Evolutionary conservation across 2,329 filamentous ascomycete genomes (phyloP), one percentile per base, ranked within the genome.

Genomic region (Fusarium tricinctum): DNA sequence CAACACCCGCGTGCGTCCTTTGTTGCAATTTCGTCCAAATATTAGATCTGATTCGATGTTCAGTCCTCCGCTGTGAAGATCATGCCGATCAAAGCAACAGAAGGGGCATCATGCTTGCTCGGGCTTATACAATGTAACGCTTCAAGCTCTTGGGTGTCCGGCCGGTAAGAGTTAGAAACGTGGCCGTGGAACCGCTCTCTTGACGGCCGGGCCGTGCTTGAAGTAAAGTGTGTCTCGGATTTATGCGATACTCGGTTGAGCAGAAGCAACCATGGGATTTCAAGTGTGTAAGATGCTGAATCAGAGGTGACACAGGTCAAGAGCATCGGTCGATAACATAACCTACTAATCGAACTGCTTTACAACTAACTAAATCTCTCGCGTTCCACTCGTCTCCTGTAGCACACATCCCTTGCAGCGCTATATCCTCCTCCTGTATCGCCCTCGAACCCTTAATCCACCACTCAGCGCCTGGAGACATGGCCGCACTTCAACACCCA

Each of bases 341-440:
- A 70, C 67, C 69, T 74, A 73, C 71, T 74, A 72, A 72, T 66
- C 71, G 72, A 74, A 71, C 68, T 74, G 72, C 69, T 74, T 72
- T 67, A 56, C 64, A 74, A 68, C 71, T 63, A 73, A 67, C 71
- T 69, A 69, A 73, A 70, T 73, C 50, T 58, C 58, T 54, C 57
- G 38, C 48, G 46, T 48, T 50, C 52, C 61, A 65, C 61, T 59
- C 60, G 38, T 58, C 23, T 47, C 40, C 52, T 46, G 28, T 61
- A 45, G 30, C 52, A 50, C 55, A 56, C 64, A 61, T 50, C 49
- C 58, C 61, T 53, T 50, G 50, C 46, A 59, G 28, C 28, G 46
- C 23, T 48, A 49, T 52, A 53, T 67, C 58, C 40, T 65, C 53
- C 44, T 62, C 62, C 51, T 66, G 38, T 55, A 44, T 50, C 35